These are phyloP conservation scores for Sordariomycetes sp. DNA, from an alignment of 2,329 filamentous ascomycete species.

Conservation along the genomic window DNA sequence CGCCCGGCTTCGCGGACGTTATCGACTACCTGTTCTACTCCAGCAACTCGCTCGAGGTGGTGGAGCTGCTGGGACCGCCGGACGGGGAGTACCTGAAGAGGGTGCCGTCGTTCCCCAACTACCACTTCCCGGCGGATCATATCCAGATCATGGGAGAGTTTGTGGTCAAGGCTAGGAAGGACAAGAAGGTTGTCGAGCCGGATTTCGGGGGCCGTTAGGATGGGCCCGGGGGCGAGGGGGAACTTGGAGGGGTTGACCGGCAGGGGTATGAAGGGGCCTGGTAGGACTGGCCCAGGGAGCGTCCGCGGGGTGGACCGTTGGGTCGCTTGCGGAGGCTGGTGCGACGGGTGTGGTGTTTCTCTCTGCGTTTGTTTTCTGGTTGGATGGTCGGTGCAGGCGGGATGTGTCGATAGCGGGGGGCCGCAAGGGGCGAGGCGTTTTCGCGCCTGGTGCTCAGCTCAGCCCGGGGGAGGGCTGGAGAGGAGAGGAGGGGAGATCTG, in stretches of 20 bases:
- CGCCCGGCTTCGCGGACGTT: slow-evolving; percentile 79
- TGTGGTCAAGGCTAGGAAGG: slow-evolving; percentile 76
- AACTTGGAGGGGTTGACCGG: not conserved
- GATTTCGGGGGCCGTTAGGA: slow-evolving; percentile 34
- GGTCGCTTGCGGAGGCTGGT: no score
- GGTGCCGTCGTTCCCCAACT: slow-evolving; percentile 85
- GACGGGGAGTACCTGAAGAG: slow-evolving; percentile 74
- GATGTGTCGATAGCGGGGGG: no score
- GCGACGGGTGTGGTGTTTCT: no score
- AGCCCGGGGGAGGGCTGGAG: not conserved
- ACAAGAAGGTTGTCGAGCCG: slow-evolving; percentile 52
- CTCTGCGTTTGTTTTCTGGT: no score
- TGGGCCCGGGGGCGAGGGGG: not conserved
- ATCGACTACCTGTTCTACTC: slow-evolving; percentile 99
- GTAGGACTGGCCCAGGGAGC: no score
- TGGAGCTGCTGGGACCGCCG: slow-evolving; percentile 72
- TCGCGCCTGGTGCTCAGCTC: no score
- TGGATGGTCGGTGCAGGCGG: no score
- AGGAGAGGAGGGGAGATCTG: no score
- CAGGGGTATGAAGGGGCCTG: no score
- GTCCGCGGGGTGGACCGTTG: no score
- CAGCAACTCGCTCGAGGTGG: slow-evolving; percentile 75
- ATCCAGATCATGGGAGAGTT: slow-evolving; percentile 84
- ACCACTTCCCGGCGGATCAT: slow-evolving; percentile 89
- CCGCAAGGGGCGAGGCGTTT: no score